Evolutionary conservation across 441 rosid species (phyloP).

Genomic region (Eruca vesicaria): DNA sequence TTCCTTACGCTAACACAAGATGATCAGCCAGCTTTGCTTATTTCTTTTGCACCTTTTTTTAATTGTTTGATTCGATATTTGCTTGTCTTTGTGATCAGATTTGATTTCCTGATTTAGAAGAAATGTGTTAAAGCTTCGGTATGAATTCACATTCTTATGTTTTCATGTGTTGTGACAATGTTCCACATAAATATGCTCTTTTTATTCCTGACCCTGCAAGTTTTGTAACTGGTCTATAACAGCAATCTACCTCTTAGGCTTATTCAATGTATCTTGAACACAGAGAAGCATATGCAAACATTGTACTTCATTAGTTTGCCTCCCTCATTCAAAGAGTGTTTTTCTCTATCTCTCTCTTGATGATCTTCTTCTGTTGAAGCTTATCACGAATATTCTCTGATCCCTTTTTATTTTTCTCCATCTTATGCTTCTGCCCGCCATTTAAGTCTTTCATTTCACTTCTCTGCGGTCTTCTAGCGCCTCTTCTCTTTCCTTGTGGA

Average conservation of each 20-base stretch:
- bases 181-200: not conserved
- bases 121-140: slow-evolving; percentile 2
- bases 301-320: not conserved
- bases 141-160: slow-evolving; percentile 17
- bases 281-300: not conserved
- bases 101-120: slow-evolving; percentile 14
- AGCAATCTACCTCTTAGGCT: not conserved
- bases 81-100: slow-evolving; percentile 15
- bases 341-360: no score
- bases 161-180: slow-evolving; percentile 3
- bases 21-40: slow-evolving; percentile 11
- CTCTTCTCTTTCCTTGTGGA: no score
- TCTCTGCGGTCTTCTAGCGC: no score
- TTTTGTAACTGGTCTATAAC: not conserved
- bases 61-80: slow-evolving; percentile 13
- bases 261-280: not conserved
- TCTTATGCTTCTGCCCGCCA: no score
- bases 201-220: not conserved
- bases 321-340: no score
- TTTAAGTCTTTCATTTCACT: no score
- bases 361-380: no score
- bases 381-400: no score
- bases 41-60: slow-evolving; percentile 14
- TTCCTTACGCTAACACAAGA: slow-evolving; percentile 28
- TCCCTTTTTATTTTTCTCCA: no score